Evolutionary conservation across 192 early-diverging fungal species (phyloP).

Genomic region (Coemansia sp.): DNA sequence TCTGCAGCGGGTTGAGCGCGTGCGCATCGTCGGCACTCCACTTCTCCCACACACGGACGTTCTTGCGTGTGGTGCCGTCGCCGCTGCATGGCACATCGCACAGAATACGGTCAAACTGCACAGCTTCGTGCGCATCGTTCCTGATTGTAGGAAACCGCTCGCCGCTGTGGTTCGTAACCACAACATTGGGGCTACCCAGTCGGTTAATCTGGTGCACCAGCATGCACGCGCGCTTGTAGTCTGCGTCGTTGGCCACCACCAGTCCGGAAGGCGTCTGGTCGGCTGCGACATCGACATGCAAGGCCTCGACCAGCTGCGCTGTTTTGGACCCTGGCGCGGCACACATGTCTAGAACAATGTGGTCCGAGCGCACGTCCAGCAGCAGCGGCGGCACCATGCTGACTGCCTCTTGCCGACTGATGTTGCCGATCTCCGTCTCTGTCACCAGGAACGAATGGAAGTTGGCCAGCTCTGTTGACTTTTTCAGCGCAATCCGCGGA

Average conservation of each 20-base stretch:
- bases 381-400: conserved; percentile 97
- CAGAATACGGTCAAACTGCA: conserved; percentile 96
- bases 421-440: conserved; percentile 98
- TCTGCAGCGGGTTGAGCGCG: conserved; percentile 80
- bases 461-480: conserved; percentile 68
- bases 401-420: conserved; percentile 93
- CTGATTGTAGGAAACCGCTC: conserved; percentile 78
- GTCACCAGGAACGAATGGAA: conserved; percentile 96
- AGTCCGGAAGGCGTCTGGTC: conserved; percentile 69
- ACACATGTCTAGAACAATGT: conserved; percentile 92
- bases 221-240: conserved; percentile 88
- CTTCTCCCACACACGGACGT: conserved; percentile 84
- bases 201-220: conserved; percentile 95
- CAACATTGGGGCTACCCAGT: conserved; percentile 85
- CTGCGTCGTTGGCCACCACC: conserved; percentile 96
- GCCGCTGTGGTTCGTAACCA: conserved; percentile 97
- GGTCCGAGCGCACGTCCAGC: conserved; percentile 84
- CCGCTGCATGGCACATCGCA: conserved; percentile 98
- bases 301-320: conserved; percentile 83
- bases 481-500: conserved; percentile 74
- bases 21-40: conserved; percentile 79
- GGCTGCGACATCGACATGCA: conserved; percentile 62
- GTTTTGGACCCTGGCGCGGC: conserved; percentile 99
- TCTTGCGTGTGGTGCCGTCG: conserved; percentile 97
- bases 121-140: conserved; percentile 30